phyloP scores from a whole-genome alignment of 805 yeast species.

The Sugiyamaella valdiviana region DNA sequence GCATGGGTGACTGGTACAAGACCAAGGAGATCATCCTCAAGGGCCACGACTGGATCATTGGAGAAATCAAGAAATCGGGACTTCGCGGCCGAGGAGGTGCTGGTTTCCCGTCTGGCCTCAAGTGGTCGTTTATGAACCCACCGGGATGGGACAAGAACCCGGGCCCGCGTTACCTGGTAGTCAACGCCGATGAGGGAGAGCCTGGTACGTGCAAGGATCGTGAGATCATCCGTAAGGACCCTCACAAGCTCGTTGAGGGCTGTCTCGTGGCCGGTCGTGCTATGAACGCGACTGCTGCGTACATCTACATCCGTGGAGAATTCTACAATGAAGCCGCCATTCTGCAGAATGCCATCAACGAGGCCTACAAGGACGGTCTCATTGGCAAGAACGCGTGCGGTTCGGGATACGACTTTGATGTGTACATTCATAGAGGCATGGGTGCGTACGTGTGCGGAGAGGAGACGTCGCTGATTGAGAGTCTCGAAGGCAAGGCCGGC shows the following conservation, averaged over 20 bases:
- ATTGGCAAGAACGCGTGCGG: slow-evolving; percentile 85
- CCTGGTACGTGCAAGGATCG: slow-evolving; percentile 93
- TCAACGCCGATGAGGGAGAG: slow-evolving; percentile 92
- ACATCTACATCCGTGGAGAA: slow-evolving; percentile 86
- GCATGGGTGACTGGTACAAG: slow-evolving; percentile 89
- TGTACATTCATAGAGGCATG: slow-evolving; percentile 84
- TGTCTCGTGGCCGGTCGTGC: slow-evolving; percentile 84
- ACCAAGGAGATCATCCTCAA: slow-evolving; percentile 77
- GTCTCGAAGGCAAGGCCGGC: slow-evolving; percentile 88
- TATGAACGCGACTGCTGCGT: slow-evolving; percentile 90
- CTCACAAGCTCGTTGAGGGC: slow-evolving; percentile 89
- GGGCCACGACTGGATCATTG: slow-evolving; percentile 87
- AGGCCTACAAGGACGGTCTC: slow-evolving; percentile 75
- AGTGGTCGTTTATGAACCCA: slow-evolving; percentile 93
- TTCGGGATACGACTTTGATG: slow-evolving; percentile 76
- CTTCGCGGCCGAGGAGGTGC: slow-evolving; percentile 92
- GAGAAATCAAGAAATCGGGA: slow-evolving; percentile 78
- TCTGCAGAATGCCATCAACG: slow-evolving; percentile 77
- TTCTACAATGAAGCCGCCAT: slow-evolving; percentile 73
- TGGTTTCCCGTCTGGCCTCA: slow-evolving; percentile 85
- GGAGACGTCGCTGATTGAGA: slow-evolving; percentile 84
- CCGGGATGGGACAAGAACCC: slow-evolving; percentile 89
- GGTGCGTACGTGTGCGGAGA: slow-evolving; percentile 93
- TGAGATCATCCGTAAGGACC: slow-evolving; percentile 85
- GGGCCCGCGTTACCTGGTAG: slow-evolving; percentile 86